Percentiles rank a stretch among this genome's conserved stretches.
Conservation (phyloP, 2,329 filamentous ascomycete genomes). For the Pestalotiopsis fici region DNA sequence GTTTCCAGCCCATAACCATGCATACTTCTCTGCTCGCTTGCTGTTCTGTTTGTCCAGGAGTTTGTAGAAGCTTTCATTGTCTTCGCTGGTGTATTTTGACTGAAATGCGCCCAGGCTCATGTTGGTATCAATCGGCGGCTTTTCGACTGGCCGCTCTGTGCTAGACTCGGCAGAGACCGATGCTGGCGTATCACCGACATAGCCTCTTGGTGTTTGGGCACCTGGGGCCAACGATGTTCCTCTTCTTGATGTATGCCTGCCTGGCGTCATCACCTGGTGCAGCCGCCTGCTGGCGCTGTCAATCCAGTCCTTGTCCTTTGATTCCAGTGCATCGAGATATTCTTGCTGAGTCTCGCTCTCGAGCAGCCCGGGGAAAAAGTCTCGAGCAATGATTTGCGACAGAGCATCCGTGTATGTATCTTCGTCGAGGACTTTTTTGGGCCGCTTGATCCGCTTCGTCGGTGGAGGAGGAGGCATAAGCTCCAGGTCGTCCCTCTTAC, state of each 20-base stretch:
- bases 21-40: constrained; percentile 80
- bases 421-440: constrained; percentile 85
- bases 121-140: constrained; percentile 65
- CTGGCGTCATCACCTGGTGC: constrained; percentile 80
- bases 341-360: constrained; percentile 88
- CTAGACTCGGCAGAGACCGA: constrained; percentile 49
- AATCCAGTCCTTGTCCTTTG: constrained; percentile 84
- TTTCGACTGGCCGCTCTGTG: constrained; percentile 34
- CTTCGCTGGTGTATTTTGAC: constrained; percentile 91
- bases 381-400: constrained; percentile 91
- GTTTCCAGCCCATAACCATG: constrained; percentile 87
- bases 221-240: constrained; percentile 31
- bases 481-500: constrained; percentile 66
- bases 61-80: constrained; percentile 96
- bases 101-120: constrained; percentile 87
- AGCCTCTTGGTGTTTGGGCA: constrained; percentile 63
- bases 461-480: constrained; percentile 88
- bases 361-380: constrained; percentile 92
- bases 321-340: constrained; percentile 88
- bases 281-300: constrained; percentile 73
- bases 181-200: constrained; percentile 72
- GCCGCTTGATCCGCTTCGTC: constrained; percentile 88
- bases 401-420: constrained; percentile 89
- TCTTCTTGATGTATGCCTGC: constrained; percentile 42
- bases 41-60: constrained; percentile 89